Evolutionary conservation across 331 rosid species (phyloP), one percentile per base, ranked within the genome.

Genomic region (Erythrophleum ivorense): DNA sequence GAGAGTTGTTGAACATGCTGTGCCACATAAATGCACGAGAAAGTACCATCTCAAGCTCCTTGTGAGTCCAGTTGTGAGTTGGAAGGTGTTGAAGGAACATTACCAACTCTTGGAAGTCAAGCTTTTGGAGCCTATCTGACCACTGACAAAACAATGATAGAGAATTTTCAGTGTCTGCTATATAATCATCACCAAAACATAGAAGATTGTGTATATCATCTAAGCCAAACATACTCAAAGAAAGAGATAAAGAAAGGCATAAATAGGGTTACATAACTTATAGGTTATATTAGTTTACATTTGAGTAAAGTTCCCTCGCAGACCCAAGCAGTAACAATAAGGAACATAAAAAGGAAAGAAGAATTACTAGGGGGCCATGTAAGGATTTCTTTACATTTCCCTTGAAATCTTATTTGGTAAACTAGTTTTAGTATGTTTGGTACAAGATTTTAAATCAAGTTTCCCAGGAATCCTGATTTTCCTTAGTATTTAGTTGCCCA

Each of bases 71-170:
- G 83, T 84, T 90, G 59, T 91, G 89, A 9, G 98, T 96, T 45
- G 99, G 98, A 81, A 94, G 93, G 81, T 92, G 99, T 88, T 96
- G 99, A 80, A 96, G 97, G 86, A 96, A 96, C 97, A 96, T 94
- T 41, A 96, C 99, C 85, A 92, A 80, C 78, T 96, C 97, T 83
- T 96, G 98, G 87, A 96, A 96, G 83, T 96, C 99, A 86, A 92
- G 95, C 88, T 91, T 91, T 88, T 82, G 92, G 38, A 96, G 87
- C 79, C 92, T 75, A 6, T 91, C 98, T 36, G 98, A 95, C 98
- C 98, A 95, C 98, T 95, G 93, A 73, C 76, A 62, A 87, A 71
- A 73, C 68, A 52, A 50, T 45, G 74, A 73, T 62, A 41, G 8
- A 41, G 4, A 58, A 75, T 52, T 7, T 40, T 38, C 72, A 68